Evolutionary conservation across 2,329 filamentous ascomycete genomes (phyloP).

Genomic region (Domatiomyces globalis): DNA sequence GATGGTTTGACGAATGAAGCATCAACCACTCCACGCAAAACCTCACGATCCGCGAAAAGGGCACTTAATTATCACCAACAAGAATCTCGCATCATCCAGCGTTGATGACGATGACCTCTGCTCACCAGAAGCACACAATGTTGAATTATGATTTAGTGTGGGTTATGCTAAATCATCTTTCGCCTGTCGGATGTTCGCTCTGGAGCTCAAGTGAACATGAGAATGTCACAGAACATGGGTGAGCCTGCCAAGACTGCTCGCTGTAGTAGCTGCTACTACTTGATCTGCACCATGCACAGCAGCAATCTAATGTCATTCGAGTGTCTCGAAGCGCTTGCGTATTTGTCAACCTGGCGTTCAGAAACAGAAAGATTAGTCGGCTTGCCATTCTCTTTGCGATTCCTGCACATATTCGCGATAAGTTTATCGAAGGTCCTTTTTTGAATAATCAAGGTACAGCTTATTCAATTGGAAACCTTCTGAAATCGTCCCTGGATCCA

Average conservation of each 20-base stretch:
- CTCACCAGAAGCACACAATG: not conserved
- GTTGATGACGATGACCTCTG: not conserved
- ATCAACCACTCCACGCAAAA: not conserved
- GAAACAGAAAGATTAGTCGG: not conserved
- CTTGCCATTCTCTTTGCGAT: not conserved
- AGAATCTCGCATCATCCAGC: not conserved
- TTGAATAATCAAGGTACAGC: not conserved
- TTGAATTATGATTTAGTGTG: too few species aligned
- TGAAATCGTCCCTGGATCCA: conserved; percentile 46
- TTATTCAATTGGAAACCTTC: conserved; percentile 17
- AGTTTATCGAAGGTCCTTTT: not conserved
- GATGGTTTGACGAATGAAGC: too few species aligned
- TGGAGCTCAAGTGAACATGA: too few species aligned
- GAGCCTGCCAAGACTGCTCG: too few species aligned
- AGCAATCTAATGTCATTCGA: not conserved
- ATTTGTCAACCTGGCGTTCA: not conserved
- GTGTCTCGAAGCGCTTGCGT: too few species aligned
- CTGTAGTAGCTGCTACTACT: too few species aligned
- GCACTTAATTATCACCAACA: not conserved
- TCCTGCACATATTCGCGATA: not conserved
- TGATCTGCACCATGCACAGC: too few species aligned
- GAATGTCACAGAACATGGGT: too few species aligned
- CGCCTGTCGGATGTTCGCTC: not conserved
- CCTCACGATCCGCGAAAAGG: not conserved
- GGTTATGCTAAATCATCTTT: not conserved